These are phyloP conservation scores for Acrodontium crateriforme DNA, from an alignment of 2,329 filamentous ascomycete genomes.

Conservation along the genomic window DNA sequence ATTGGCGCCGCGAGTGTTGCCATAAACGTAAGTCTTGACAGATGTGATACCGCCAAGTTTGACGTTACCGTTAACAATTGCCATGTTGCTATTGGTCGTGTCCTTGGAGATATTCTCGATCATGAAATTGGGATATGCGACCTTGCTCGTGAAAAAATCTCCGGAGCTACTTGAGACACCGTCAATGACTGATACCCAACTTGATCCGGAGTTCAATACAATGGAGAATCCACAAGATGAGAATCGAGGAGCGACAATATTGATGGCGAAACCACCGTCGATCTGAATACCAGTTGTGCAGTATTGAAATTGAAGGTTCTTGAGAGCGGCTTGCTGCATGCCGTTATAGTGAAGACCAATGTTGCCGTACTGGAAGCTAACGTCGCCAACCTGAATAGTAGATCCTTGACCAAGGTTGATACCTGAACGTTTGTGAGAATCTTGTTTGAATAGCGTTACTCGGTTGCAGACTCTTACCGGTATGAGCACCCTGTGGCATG, in stretches of 20 bases:
- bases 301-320: constrained; percentile 6
- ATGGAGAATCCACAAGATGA: constrained; percentile 3
- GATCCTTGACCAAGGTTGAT: constrained; percentile 9
- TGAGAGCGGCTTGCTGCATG: constrained; percentile 6
- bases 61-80: constrained; percentile 2
- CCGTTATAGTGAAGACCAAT: constrained; percentile 6
- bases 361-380: constrained; percentile 10
- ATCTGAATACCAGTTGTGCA: constrained; percentile 7
- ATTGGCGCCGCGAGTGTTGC: constrained; percentile 7
- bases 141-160: constrained; percentile 6
- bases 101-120: constrained; percentile 6
- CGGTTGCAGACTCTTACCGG: constrained; percentile 12
- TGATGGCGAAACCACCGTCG: constrained; percentile 5
- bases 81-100: constrained; percentile 3
- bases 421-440: constrained; percentile 5
- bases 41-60: constrained; percentile 1
- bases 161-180: constrained; percentile 5
- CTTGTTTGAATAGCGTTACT: no score
- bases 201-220: constrained; percentile 4
- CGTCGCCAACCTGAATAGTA: constrained; percentile 20
- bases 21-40: constrained; percentile 7
- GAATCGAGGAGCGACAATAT: constrained; percentile 6
- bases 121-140: constrained; percentile 7
- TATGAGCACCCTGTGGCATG: constrained; percentile 23
- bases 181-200: constrained; percentile 8